phyloP scores from a whole-genome alignment of 371 early-diverging fungal species.

The Coemansia sp. region DNA sequence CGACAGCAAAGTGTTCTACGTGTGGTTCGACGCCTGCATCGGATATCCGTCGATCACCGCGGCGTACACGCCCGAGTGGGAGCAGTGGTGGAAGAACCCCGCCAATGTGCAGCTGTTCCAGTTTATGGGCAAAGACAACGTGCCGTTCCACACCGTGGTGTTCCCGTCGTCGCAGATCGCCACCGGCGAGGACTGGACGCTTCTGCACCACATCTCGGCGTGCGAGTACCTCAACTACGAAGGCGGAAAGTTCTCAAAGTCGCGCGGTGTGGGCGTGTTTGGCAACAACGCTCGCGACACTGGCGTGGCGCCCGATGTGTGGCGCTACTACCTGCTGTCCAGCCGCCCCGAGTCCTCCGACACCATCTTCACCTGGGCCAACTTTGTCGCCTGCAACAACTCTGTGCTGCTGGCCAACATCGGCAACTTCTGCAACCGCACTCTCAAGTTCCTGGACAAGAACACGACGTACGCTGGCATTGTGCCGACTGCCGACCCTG shows the following conservation, averaged over 20 bases:
- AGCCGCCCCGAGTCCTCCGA: slow-evolving; percentile 98
- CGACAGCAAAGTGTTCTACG: slow-evolving; percentile 98
- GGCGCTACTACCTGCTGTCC: slow-evolving; percentile 98
- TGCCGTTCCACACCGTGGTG: slow-evolving; percentile 99
- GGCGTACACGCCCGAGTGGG: slow-evolving; percentile 91
- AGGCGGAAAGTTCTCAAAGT: slow-evolving; percentile 97
- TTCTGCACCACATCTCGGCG: slow-evolving; percentile 91
- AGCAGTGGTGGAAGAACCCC: slow-evolving; percentile 98
- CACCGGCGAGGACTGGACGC: slow-evolving; percentile 86
- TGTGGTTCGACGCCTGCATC: slow-evolving; percentile 99
- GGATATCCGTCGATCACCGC: slow-evolving; percentile 98
- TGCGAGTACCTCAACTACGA: slow-evolving; percentile 99
- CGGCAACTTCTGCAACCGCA: slow-evolving; percentile 99
- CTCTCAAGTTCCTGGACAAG: slow-evolving; percentile 84
- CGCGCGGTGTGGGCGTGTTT: slow-evolving; percentile 97
- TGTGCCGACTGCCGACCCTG: slow-evolving; percentile 66
- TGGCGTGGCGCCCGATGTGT: slow-evolving; percentile 92
- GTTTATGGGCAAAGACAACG: slow-evolving; percentile 99
- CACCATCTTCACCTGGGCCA: slow-evolving; percentile 94
- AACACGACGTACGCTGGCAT: slow-evolving; percentile 79
- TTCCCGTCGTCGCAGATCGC: slow-evolving; percentile 95
- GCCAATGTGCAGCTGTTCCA: slow-evolving; percentile 93
- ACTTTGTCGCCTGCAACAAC: slow-evolving; percentile 94
- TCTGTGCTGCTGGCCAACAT: slow-evolving; percentile 95
- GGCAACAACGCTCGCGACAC: slow-evolving; percentile 94